phyloP scores from a whole-genome alignment of 768 basidiomycete species.

The Solioccasus polychromus region DNA sequence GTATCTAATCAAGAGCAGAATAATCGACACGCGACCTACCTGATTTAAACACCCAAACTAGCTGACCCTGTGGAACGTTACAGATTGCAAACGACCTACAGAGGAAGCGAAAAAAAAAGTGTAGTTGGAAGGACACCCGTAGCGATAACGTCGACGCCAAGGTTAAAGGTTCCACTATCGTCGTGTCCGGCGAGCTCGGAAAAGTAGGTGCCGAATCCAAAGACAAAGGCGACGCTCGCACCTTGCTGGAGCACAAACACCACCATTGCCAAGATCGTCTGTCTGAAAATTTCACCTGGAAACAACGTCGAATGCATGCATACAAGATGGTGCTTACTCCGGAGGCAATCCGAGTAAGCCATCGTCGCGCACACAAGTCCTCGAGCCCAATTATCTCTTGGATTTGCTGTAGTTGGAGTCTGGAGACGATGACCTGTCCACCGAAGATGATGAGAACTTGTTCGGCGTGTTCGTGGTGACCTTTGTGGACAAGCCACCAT shows the following conservation, averaged over 20 bases:
- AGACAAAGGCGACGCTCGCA: constrained; percentile 27
- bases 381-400: constrained; percentile 30
- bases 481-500: constrained; percentile 35
- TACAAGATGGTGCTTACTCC: constrained; percentile 10
- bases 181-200: constrained; percentile 36
- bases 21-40: constrained; percentile 20
- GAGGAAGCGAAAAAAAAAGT: not conserved
- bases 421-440: constrained; percentile 22
- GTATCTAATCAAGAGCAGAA: constrained; percentile 27
- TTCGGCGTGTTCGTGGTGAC: constrained; percentile 24
- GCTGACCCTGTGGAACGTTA: constrained; percentile 27
- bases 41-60: constrained; percentile 26
- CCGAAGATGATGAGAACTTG: constrained; percentile 17
- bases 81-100: constrained; percentile 25
- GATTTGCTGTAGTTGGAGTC: constrained; percentile 21
- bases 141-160: constrained; percentile 28
- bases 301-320: not conserved
- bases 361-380: constrained; percentile 25
- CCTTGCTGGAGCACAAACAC: constrained; percentile 29
- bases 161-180: constrained; percentile 28
- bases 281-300: constrained; percentile 22
- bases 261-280: constrained; percentile 29
- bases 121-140: constrained; percentile 16
- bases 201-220: constrained; percentile 33
- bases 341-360: constrained; percentile 32